Conservation (phyloP, 2,329 filamentous ascomycete species). For the Pseudogymnoascus destructans region DNA sequence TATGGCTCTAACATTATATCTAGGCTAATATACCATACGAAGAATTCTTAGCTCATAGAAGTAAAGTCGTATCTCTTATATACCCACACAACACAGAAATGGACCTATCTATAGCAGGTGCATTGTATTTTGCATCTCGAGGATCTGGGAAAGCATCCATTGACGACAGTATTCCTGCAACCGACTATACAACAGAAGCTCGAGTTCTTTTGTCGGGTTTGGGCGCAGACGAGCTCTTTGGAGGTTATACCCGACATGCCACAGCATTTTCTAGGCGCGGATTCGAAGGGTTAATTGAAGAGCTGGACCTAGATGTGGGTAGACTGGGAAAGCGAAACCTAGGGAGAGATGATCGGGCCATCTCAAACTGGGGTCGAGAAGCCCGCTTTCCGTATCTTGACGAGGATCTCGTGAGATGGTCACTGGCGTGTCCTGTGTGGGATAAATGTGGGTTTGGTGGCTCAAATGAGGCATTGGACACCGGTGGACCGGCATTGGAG, state of each 20-base stretch:
- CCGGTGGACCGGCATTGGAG: constrained; percentile 39
- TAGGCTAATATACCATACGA: constrained; percentile 70
- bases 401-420: constrained; percentile 72
- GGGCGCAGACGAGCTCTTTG: constrained; percentile 92
- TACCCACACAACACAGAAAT: constrained; percentile 95
- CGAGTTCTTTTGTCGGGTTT: constrained; percentile 83
- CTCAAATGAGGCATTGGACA: constrained; percentile 20
- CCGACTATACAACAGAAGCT: constrained; percentile 52
- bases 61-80: constrained; percentile 63
- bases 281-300: constrained; percentile 59
- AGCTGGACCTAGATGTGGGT: constrained; percentile 73
- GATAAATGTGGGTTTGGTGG: constrained; percentile 81
- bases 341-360: constrained; percentile 82
- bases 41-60: constrained; percentile 57
- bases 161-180: constrained; percentile 12
- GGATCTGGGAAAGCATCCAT: constrained; percentile 38
- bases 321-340: constrained; percentile 88
- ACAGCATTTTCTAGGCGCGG: constrained; percentile 59
- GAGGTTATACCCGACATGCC: constrained; percentile 76
- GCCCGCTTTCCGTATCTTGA: constrained; percentile 85
- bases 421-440: constrained; percentile 59
- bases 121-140: constrained; percentile 87
- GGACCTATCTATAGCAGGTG: constrained; percentile 88
- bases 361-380: constrained; percentile 81
- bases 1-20: constrained; percentile 13